These are phyloP conservation scores for Laetiporus sulphureus DNA, from an alignment of 1,284 basidiomycete genomes.

Conservation along the genomic window DNA sequence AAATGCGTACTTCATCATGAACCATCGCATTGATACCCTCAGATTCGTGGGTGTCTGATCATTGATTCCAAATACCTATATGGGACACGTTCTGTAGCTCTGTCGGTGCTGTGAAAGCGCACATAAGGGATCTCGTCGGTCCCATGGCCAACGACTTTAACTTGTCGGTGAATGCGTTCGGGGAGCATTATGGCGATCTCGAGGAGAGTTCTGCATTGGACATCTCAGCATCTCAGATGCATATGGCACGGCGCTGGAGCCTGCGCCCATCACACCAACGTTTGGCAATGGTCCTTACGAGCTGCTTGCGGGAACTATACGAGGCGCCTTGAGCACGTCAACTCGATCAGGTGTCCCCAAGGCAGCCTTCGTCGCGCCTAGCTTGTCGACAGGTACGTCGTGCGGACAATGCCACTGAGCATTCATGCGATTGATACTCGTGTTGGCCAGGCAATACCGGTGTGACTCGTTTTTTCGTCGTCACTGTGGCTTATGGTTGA, in stretches of 20 bases:
- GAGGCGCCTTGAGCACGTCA: slow-evolving; percentile 30
- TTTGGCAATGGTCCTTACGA: slow-evolving; percentile 38
- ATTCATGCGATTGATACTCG: not conserved
- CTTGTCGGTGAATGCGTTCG: slow-evolving; percentile 50
- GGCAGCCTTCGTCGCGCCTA: slow-evolving; percentile 21
- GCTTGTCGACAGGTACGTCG: slow-evolving; percentile 16
- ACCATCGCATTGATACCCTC: slow-evolving; percentile 42
- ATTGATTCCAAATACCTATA: slow-evolving; percentile 16
- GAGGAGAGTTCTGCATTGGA: slow-evolving; percentile 15
- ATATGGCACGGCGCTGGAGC: slow-evolving; percentile 38
- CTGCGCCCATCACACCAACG: slow-evolving; percentile 47
- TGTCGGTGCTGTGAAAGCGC: slow-evolving; percentile 34
- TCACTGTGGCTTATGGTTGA: not conserved
- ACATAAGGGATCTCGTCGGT: slow-evolving; percentile 32
- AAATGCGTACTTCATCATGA: slow-evolving; percentile 43
- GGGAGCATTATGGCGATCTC: slow-evolving; percentile 15
- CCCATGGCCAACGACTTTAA: slow-evolving; percentile 40
- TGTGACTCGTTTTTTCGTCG: not conserved
- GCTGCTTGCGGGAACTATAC: slow-evolving; percentile 44
- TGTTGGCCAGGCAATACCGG: slow-evolving; percentile 8
- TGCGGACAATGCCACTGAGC: not conserved
- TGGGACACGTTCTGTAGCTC: too few species aligned
- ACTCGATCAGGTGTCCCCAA: slow-evolving; percentile 25
- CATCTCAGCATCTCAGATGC: slow-evolving; percentile 32
- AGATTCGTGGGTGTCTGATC: slow-evolving; percentile 26